phyloP scores from a whole-genome alignment of 306 rosid genomes.

The Oxytropis ochrocephala region DNA sequence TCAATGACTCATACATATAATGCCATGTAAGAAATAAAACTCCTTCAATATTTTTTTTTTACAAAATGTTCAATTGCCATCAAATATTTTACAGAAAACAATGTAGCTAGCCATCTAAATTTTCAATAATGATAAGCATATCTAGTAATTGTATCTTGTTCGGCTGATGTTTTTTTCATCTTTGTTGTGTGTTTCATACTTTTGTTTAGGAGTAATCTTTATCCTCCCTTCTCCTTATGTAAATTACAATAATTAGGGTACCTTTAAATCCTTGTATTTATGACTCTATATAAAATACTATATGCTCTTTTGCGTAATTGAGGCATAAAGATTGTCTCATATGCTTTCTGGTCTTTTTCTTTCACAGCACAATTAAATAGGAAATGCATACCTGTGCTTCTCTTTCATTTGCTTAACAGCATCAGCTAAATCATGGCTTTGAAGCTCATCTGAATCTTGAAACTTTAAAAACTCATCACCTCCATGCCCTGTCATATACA shows the following conservation, averaged over 20 bases:
- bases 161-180: neutral
- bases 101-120: neutral
- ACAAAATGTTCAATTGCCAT: neutral
- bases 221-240: neutral
- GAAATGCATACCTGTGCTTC: constrained; percentile 60
- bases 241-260: too few species aligned
- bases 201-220: neutral
- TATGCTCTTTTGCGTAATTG: neutral
- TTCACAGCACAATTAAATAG: neutral
- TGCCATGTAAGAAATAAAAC: neutral
- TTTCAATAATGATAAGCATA: neutral
- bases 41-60: neutral
- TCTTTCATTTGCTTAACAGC: constrained; percentile 97
- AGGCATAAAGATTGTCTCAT: neutral
- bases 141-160: neutral
- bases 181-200: neutral
- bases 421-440: constrained; percentile 98
- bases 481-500: constrained; percentile 98
- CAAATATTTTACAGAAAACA: neutral
- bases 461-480: constrained; percentile 97
- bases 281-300: neutral
- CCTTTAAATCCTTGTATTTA: neutral
- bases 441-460: constrained; percentile 98
- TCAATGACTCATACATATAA: neutral
- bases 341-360: neutral